These are phyloP conservation scores for Pseudogymnoascus sp. DNA, from an alignment of 2,329 filamentous ascomycete species.

Conservation along the genomic window DNA sequence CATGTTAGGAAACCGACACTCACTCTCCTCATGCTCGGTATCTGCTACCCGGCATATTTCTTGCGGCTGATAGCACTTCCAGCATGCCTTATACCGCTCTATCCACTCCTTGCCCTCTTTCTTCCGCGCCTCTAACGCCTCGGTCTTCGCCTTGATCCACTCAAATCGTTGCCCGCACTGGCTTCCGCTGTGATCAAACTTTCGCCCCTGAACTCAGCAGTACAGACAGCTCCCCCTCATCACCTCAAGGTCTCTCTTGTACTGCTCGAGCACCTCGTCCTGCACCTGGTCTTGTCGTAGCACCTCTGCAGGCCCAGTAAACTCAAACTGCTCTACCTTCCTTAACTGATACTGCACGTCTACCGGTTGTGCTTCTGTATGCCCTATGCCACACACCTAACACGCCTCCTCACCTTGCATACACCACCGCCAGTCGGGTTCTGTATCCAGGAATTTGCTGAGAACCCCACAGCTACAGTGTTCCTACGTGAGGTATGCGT, in stretches of 20 bases:
- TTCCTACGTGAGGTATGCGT: constrained; percentile 12
- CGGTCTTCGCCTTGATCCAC: not conserved
- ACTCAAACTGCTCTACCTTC: not conserved
- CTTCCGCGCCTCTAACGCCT: not conserved
- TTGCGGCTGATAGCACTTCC: constrained; percentile 8
- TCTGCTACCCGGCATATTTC: not conserved
- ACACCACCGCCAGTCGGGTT: constrained; percentile 13
- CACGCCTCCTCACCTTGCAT: constrained; percentile 10
- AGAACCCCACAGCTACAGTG: constrained; percentile 12
- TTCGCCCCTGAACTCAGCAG: not conserved
- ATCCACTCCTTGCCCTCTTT: constrained; percentile 3
- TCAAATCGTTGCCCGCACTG: not conserved
- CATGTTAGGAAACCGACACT: not conserved
- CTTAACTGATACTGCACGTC: not conserved
- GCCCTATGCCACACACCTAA: not conserved
- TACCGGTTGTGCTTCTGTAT: not conserved
- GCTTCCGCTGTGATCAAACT: not conserved
- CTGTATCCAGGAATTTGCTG: constrained; percentile 15
- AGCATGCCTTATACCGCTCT: not conserved
- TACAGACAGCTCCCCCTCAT: constrained; percentile 9
- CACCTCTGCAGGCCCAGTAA: constrained; percentile 9
- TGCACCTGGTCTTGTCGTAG: constrained; percentile 9
- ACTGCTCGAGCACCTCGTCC: constrained; percentile 6
- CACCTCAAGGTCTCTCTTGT: constrained; percentile 10
- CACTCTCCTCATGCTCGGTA: not conserved